A percentile compares a stretch with the other conserved stretches of the same genome.
Conservation (phyloP, 805 yeast species). For the Starmerella stellata region DNA sequence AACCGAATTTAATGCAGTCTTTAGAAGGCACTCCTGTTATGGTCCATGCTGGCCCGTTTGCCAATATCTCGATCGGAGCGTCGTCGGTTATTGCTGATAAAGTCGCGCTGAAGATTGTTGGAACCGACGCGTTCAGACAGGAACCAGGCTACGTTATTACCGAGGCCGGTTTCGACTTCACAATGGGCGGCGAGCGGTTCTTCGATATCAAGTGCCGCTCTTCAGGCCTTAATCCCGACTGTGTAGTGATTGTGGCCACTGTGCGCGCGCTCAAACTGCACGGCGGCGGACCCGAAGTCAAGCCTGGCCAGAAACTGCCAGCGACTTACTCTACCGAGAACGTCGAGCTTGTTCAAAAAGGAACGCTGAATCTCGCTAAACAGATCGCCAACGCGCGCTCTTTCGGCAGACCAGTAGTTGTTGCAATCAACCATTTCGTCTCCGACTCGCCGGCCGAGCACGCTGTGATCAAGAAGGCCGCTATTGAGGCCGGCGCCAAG, state of each 20-base stretch:
- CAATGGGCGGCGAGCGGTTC: constrained; percentile 98
- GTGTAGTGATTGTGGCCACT: constrained; percentile 86
- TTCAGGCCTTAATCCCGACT: constrained; percentile 73
- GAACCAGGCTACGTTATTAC: constrained; percentile 72
- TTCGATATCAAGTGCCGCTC: constrained; percentile 89
- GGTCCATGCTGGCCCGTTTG: constrained; percentile 97
- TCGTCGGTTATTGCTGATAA: constrained; percentile 86
- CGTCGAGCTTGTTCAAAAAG: constrained; percentile 54
- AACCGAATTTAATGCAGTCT: constrained; percentile 94
- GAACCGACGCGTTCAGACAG: constrained; percentile 29
- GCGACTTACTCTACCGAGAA: constrained; percentile 64
- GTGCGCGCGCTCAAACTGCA: constrained; percentile 92
- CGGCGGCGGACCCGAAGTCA: constrained; percentile 94
- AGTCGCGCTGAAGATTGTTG: constrained; percentile 79
- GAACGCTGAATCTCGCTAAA: constrained; percentile 76
- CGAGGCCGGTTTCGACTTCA: constrained; percentile 96
- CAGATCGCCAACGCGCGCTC: constrained; percentile 72
- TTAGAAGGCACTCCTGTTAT: constrained; percentile 94
- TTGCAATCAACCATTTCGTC: constrained; percentile 77
- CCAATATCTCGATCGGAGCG: constrained; percentile 93
- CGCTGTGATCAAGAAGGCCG: constrained; percentile 58
- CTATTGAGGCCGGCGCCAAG: constrained; percentile 78
- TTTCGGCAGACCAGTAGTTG: constrained; percentile 83
- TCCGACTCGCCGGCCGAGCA: constrained; percentile 70
- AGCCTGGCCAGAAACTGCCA: constrained; percentile 80